Evolutionary conservation across 495 filamentous ascomycete genomes (phyloP).

Genomic region (Lepidopterella palustris): DNA sequence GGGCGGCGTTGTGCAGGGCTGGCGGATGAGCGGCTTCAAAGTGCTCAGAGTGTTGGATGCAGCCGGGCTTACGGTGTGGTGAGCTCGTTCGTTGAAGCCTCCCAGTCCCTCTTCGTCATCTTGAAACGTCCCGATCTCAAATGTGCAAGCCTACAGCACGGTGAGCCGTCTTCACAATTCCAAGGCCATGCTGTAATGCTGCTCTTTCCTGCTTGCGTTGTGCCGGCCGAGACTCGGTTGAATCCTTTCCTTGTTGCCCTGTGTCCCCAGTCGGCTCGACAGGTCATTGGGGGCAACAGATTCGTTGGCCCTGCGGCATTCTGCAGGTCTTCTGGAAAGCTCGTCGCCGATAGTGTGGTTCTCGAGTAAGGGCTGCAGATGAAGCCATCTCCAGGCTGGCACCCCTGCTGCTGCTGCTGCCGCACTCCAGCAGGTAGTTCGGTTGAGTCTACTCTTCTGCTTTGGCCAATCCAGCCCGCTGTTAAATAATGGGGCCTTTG

Average conservation of each 20-base stretch:
- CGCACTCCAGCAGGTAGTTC: not conserved
- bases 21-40: too few relatives aligned
- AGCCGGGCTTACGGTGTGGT: not conserved
- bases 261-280: not conserved
- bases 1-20: too few relatives aligned
- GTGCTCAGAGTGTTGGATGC: too few relatives aligned
- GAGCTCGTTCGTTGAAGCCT: too few relatives aligned
- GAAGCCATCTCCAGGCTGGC: not conserved
- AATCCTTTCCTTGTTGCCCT: not conserved
- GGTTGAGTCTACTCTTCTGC: not conserved
- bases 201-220: not conserved
- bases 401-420: not conserved
- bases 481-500: not conserved
- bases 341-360: constrained; percentile 12
- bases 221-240: not conserved
- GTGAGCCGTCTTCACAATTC: too few relatives aligned
- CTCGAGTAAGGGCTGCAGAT: constrained; percentile 22
- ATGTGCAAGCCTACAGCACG: not conserved
- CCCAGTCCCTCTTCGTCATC: not conserved
- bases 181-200: too few relatives aligned
- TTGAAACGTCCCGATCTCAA: constrained; percentile 6
- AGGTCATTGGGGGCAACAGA: not conserved
- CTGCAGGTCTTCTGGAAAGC: constrained; percentile 21
- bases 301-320: constrained; percentile 7
- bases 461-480: constrained; percentile 14